Evolutionary conservation across 352 stramenopile genomes (phyloP).

Genomic region (Globisporangium recalcitrans): DNA sequence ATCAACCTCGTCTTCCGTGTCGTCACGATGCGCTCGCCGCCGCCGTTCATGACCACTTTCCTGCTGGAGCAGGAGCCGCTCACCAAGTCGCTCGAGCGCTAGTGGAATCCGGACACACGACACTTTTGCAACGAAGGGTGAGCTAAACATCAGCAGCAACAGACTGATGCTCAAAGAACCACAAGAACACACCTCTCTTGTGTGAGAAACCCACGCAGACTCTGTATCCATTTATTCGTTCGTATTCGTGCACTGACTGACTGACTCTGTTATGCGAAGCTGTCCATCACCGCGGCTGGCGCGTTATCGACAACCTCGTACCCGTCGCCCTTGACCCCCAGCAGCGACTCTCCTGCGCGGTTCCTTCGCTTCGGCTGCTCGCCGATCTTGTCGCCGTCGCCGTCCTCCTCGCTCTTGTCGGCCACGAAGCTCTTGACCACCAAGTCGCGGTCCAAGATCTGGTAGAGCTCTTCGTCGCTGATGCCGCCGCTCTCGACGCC

Average conservation of each 20-base stretch:
- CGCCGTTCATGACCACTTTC: slow-evolving; percentile 66
- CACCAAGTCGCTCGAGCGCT: slow-evolving; percentile 30
- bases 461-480: slow-evolving; percentile 44
- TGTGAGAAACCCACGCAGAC: background rate
- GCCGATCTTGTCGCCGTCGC: slow-evolving; percentile 2
- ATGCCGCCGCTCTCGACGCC: slow-evolving; percentile 77
- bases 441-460: slow-evolving; percentile 64
- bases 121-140: background rate
- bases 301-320: slow-evolving; percentile 78
- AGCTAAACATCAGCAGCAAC: background rate
- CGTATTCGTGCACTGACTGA: background rate
- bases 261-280: slow-evolving; percentile 39
- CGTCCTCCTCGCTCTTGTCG: slow-evolving; percentile 21
- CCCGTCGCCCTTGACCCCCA: slow-evolving; percentile 52
- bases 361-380: slow-evolving; percentile 6
- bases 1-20: slow-evolving; percentile 55
- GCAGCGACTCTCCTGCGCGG: slow-evolving; percentile 17
- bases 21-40: slow-evolving; percentile 49
- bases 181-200: background rate
- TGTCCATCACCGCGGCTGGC: slow-evolving; percentile 55
- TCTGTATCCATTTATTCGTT: slow-evolving; percentile 3
- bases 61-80: slow-evolving; percentile 56
- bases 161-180: background rate
- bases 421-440: slow-evolving; percentile 77
- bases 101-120: background rate